phyloP scores from a whole-genome alignment of 2,329 filamentous ascomycete species.

The Mollisia scopiformis region DNA sequence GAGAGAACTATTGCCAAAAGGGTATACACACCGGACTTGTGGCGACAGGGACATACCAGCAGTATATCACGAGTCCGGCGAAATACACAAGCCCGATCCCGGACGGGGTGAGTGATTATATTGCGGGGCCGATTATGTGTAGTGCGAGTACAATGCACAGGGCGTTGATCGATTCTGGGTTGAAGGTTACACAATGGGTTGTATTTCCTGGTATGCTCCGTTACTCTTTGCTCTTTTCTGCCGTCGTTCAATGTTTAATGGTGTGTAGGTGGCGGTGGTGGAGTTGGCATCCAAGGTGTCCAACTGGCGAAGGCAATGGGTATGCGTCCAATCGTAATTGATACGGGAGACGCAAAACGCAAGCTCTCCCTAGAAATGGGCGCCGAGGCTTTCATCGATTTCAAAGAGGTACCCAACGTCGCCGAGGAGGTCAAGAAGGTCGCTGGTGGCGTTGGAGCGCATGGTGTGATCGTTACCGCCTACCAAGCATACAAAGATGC shows the following conservation, averaged over 20 bases:
- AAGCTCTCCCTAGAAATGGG: slow-evolving; percentile 27
- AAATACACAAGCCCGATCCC: slow-evolving; percentile 50
- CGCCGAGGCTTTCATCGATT: slow-evolving; percentile 31
- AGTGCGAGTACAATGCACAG: slow-evolving; percentile 60
- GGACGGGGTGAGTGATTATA: slow-evolving; percentile 54
- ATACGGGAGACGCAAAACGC: slow-evolving; percentile 27
- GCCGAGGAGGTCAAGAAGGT: slow-evolving; percentile 24
- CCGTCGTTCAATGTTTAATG: not conserved
- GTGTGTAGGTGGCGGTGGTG: slow-evolving; percentile 29
- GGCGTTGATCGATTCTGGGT: slow-evolving; percentile 50
- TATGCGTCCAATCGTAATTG: slow-evolving; percentile 29
- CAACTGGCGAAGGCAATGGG: slow-evolving; percentile 33
- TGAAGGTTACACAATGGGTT: slow-evolving; percentile 33
- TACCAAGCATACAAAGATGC: slow-evolving; percentile 23
- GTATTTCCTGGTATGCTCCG: slow-evolving; percentile 17
- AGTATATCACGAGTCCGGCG: slow-evolving; percentile 60
- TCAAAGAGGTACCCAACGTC: slow-evolving; percentile 24
- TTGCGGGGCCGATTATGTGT: slow-evolving; percentile 66
- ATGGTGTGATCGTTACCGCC: slow-evolving; percentile 56
- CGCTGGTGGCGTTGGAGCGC: slow-evolving; percentile 47
- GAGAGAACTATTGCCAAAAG: slow-evolving; percentile 54
- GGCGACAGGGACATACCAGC: slow-evolving; percentile 55
- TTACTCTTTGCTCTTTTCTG: not conserved
- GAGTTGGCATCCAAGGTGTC: slow-evolving; percentile 32
- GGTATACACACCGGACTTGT: slow-evolving; percentile 49